phyloP scores from a whole-genome alignment of 2,329 filamentous ascomycete species.

The Trichoderma citrinoviride region DNA sequence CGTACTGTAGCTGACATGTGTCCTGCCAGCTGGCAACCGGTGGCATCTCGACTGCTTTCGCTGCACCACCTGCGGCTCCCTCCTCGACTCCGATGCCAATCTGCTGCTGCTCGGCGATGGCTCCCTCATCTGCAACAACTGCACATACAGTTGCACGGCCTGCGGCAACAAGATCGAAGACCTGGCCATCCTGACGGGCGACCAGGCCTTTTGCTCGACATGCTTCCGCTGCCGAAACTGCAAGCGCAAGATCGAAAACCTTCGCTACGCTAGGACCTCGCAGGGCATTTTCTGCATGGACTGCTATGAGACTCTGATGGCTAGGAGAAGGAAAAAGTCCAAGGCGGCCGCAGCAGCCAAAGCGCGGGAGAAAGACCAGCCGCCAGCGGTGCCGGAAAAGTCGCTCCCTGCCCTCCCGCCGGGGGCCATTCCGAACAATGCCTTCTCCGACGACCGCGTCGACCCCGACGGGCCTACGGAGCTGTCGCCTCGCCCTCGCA shows the following conservation, averaged over 20 bases:
- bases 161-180: conserved; percentile 98
- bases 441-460: conserved; percentile 60
- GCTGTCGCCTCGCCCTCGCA: conserved; percentile 61
- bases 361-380: conserved; percentile 60
- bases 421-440: conserved; percentile 61
- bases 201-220: conserved; percentile 95
- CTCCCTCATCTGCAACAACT: conserved; percentile 98
- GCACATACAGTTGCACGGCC: conserved; percentile 96
- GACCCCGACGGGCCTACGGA: conserved; percentile 63
- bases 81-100: conserved; percentile 97
- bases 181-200: conserved; percentile 91
- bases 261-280: conserved; percentile 94
- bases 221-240: conserved; percentile 98
- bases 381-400: conserved; percentile 77
- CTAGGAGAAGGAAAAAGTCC: conserved; percentile 80
- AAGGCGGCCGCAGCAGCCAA: conserved; percentile 62
- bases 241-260: conserved; percentile 97
- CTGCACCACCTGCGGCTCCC: conserved; percentile 90
- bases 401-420: conserved; percentile 87
- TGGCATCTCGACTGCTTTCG: conserved; percentile 99
- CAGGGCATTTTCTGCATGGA: conserved; percentile 99
- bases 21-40: conserved; percentile 74
- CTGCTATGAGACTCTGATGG: conserved; percentile 96
- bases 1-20: conserved; percentile 29
- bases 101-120: conserved; percentile 95